Base-by-base conservation (phyloP, 2,329 filamentous ascomycete species). In the Onygenales sp. region DNA sequence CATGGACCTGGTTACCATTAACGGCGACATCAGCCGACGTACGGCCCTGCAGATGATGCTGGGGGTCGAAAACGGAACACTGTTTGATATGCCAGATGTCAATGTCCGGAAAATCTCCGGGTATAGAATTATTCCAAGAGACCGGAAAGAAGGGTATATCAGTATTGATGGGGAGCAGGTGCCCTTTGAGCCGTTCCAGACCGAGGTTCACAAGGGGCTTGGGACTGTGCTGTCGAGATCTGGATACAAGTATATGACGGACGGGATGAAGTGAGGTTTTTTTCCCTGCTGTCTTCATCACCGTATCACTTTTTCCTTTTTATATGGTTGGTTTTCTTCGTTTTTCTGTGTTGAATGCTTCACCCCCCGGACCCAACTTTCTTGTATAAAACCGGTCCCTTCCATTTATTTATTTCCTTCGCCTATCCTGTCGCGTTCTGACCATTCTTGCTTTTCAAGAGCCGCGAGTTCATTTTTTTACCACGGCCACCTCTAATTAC, bases 151-250 rank as follows among this genome's bases (percentile, higher is more conserved):
- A 57, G 92, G 92, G 1, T 93, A 87, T 67, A 94, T 98, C 66
- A 94, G 89, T 67, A 89, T 98, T 59, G 93, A 97, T 64, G 93
- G 93, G 39, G 93, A 98, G 72, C 79, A 81, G 52, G 78, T 95
- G 2, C 87, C 89, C 0, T 97, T 95, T 66, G 85, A 85, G 61
- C 86, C 89, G 0, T 94, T 96, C 66, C 93, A 98, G 73, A 89
- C 85, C 2, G 93, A 98, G 71, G 78, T 96, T 6, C 89, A 96
- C 67, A 80, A 76, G 51, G 87, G 86, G 0, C 75, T 98, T 27
- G 93, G 89, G 1, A 89, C 87, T 3, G 87, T 92, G n/a, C 74
- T 97, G 58, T 89, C 88, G 49, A 89, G 86, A 70, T 81, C 76
- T 32, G 87, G 80, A 2, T 76, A 83, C 56, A 71, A 79, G 53